phyloP scores from a whole-genome alignment of 768 basidiomycete genomes.

The Kondoa subrosea region DNA sequence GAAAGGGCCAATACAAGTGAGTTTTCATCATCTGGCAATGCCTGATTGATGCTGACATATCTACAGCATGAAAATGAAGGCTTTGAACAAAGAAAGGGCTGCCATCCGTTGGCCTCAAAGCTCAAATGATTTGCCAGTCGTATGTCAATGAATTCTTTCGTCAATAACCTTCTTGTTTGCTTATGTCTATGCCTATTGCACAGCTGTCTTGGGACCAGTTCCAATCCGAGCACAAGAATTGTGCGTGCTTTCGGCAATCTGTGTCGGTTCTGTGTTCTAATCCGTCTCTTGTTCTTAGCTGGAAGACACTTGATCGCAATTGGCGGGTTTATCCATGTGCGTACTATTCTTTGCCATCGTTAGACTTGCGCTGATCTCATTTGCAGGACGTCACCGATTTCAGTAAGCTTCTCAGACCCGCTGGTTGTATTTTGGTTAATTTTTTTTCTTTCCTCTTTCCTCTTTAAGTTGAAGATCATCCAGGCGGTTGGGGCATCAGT shows the following conservation, averaged over 20 bases:
- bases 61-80: slow-evolving; percentile 17
- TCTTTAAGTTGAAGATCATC: slow-evolving; percentile 45
- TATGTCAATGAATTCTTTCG: too few relatives aligned
- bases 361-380: slow-evolving; percentile 32
- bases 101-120: slow-evolving; percentile 36
- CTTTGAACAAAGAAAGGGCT: slow-evolving; percentile 9
- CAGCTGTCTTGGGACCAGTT: slow-evolving; percentile 70
- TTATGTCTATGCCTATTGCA: too few relatives aligned
- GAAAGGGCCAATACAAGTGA: slow-evolving; percentile 48
- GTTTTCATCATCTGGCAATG: neutral
- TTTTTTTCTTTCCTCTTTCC: neutral
- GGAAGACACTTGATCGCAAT: slow-evolving; percentile 65
- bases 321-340: slow-evolving; percentile 45
- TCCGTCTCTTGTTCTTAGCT: too few relatives aligned
- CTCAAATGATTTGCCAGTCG: slow-evolving; percentile 47
- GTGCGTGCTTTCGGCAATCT: too few relatives aligned
- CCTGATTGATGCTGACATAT: neutral
- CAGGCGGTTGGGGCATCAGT: slow-evolving; percentile 52
- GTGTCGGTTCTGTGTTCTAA: too few relatives aligned
- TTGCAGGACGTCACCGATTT: slow-evolving; percentile 63
- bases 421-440: neutral
- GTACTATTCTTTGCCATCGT: neutral
- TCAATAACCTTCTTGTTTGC: too few relatives aligned
- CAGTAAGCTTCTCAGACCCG: slow-evolving; percentile 16
- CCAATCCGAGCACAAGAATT: slow-evolving; percentile 47